Base-by-base conservation (phyloP, 108 stramenopile species). In the Aurantiochytrium sp. region DNA sequence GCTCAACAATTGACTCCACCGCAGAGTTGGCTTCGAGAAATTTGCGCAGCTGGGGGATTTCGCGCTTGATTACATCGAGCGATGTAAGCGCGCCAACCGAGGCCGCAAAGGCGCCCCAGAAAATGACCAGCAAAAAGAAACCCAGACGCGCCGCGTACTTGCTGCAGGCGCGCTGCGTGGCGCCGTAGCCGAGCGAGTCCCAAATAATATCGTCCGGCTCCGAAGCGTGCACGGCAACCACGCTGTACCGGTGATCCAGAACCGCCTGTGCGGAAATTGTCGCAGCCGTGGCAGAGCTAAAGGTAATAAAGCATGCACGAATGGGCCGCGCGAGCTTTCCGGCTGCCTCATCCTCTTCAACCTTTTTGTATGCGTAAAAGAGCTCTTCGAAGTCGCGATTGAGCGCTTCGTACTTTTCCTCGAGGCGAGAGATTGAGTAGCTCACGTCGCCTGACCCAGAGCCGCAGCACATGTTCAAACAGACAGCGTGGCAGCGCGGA, bases 171-270 rank as follows among this genome's bases (percentile, higher is more conserved):
- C 76, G 45, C 10, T 45, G 45, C n/a, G 45, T 83, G 25, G 51
- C 76, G 51, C 76, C 76, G 4, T 83, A 83, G 18, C 76, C 76
- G 45, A 83, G 76, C n/a, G 76, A 83, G 12, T 53, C 10, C 76
- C 76, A 83, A 45, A 83, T 83, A 47, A 83, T 53, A 35, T 83
- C 76, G 49, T 83, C 76, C 3, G 76, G 76, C 28, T 83, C 76
- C 10, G 76, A 53, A 6, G 49, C 4, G 16, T 23, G 76, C 10
- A 83, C 51, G 3, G 76, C 76, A 12, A 83, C 76, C 8, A 83
- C 76, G 28, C 51, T 83, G 76, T 53, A 83, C 18, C 76, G 76
- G 51, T 83, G 76, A 45, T 83, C 76, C 3, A 83, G 76, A 12
- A 83, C 76, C 16, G 49, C 28, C 23, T 83, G 76, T 6, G 76